These are phyloP conservation scores for Nicotiana sylvestris DNA, from an alignment of 257 asterid genomes.

Conservation along the genomic window DNA sequence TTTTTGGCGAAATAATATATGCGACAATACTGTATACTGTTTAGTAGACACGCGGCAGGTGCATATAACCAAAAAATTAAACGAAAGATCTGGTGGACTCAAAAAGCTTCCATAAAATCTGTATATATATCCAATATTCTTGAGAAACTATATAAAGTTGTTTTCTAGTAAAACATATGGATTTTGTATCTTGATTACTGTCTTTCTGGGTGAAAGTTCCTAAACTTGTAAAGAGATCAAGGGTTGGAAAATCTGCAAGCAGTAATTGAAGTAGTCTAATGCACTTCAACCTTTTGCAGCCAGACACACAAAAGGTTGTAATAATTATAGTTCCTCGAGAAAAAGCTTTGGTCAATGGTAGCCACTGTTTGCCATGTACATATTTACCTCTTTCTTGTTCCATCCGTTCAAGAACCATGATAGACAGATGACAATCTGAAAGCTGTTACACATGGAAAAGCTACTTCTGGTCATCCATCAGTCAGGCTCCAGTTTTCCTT, in stretches of 20 bases:
- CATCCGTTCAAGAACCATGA: background rate
- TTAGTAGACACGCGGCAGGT: background rate
- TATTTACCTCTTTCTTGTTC: background rate
- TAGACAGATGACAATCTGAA: background rate
- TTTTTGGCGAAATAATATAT: background rate
- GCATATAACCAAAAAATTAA: background rate
- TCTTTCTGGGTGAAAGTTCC: background rate
- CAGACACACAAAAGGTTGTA: background rate
- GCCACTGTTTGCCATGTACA: background rate
- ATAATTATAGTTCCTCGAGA: background rate
- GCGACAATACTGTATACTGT: background rate
- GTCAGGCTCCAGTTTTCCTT: background rate
- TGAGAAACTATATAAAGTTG: background rate
- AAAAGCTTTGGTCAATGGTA: background rate
- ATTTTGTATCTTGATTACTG: background rate
- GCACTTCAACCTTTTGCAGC: background rate
- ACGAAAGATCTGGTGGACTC: background rate
- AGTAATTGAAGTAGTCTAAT: constrained; percentile 1
- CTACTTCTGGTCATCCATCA: constrained; percentile 1
- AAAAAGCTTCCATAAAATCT: background rate
- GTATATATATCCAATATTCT: background rate
- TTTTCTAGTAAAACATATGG: background rate
- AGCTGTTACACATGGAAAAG: background rate
- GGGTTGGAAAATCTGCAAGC: background rate
- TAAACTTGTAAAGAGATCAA: background rate